Base-by-base conservation (phyloP, 1,284 basidiomycete genomes). In the Apiotrichum mycotoxinovorans region DNA sequence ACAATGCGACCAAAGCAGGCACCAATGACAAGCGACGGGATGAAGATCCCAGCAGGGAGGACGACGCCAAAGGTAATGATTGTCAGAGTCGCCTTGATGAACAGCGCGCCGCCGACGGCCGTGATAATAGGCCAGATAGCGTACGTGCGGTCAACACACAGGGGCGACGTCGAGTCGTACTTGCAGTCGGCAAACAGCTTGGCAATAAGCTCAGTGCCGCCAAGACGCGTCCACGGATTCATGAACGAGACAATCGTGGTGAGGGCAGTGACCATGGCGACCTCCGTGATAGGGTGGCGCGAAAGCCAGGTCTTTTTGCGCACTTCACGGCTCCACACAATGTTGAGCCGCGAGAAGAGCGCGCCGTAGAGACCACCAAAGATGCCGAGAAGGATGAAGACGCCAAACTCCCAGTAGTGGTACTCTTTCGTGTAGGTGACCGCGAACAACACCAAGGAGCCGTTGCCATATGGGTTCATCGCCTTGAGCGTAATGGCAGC, bases 11-110 rank as follows among this genome's bases (percentile, higher is more conserved):
- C 95, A 44, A 90, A 90, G 68, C 92, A 94, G 0, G 95, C 96
- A 20, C 95, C 96, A n/a, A 97, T 93, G 22, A 91, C 93, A 27
- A 99, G 84, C 0, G 93, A 92, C 0, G 96, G 95, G 27, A 99
- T 91, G 77, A 99, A 98, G 66, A 99, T 95, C 2, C 95, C 95
- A 5, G 94, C 93, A 17, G 92, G 92, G 4, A 96, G 71, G 69
- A 89, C 91, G 78, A 96, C 91, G 3, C 94, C 94, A 64, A 98
- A 98, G 0, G 94, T 98, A 44, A 97, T 82, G 54, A 95, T 82
- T 0, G 93, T 96, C 56, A 98, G 78, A 1, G 80, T 82, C 1
- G 86, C 88, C 75, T 94, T 94, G 66, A 93, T 85, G 46, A 92
- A 47, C 74, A 95, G 82, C 1, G 92, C 89, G 26, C 85, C 79